Evolutionary conservation across 306 rosid species (phyloP).

Genomic region (Sesbania bispinosa): DNA sequence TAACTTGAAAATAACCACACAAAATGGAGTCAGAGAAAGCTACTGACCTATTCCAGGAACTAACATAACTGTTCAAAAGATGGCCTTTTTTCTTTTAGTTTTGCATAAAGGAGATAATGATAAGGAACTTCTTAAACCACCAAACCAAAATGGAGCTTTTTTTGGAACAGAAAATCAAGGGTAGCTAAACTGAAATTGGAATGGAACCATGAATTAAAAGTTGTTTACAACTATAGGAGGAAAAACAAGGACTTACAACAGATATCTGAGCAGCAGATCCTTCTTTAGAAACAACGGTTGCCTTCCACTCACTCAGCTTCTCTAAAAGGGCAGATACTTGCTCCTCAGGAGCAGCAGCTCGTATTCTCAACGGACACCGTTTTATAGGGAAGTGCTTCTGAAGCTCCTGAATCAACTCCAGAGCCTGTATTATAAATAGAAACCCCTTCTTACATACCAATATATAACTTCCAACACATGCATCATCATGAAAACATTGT

Average conservation of each 20-base stretch:
- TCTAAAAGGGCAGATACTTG: conserved; percentile 51
- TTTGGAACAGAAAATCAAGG: not conserved
- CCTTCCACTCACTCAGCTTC: conserved; percentile 69
- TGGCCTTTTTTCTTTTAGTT: not conserved
- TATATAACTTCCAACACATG: not conserved
- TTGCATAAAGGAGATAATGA: not conserved
- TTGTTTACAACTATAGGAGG: not conserved
- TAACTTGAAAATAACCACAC: not conserved
- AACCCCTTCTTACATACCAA: not conserved
- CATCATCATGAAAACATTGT: not conserved
- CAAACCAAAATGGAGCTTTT: not conserved
- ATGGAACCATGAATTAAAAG: not conserved
- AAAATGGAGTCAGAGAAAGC: not conserved
- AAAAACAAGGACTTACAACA: conserved; percentile 45
- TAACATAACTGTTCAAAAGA: not conserved
- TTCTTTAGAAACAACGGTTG: conserved; percentile 60
- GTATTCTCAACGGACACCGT: conserved; percentile 82
- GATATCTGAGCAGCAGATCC: conserved; percentile 61
- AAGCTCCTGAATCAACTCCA: conserved; percentile 95
- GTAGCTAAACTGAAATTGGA: not conserved
- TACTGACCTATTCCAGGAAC: not conserved
- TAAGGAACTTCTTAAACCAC: not conserved
- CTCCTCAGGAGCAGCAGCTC: conserved; percentile 53
- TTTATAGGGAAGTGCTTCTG: conserved; percentile 88
- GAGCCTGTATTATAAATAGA: conserved; percentile 49